Evolutionary conservation across 306 rosid genomes (phyloP), one percentile per base, ranked within the genome.

Genomic region (Abrus pulchellus): DNA sequence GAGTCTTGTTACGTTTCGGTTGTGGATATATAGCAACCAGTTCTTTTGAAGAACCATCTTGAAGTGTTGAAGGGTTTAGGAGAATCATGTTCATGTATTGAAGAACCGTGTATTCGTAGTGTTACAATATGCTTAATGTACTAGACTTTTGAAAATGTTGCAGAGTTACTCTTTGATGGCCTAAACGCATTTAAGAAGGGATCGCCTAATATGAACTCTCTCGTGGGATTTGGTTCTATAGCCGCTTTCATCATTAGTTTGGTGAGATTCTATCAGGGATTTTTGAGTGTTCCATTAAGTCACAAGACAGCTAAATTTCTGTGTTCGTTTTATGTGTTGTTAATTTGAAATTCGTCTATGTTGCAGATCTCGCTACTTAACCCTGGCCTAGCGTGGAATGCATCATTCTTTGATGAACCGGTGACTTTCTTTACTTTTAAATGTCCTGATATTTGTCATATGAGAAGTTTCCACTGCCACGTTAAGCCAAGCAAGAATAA

Each of bases 391-490:
- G 88, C 89, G 66, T 95, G 99, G 99, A 90, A 90, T 82, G 96
- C 98, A 33, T 71, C 99, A 11, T 95, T 95, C 87, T 95, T 95
- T 83, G 99, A 95, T 85, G 99, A 95, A 73, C 99, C 98, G 96
- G 99, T 95, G 92, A 90, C 79, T 93, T 91, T 64, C 85, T 87
- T 85, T 76, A 72, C 85, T 83, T 90, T 89, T 90, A 43, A 48
- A 41, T 67, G 45, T 80, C 79, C 44, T 70, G 48, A 33, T 64
- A 5, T 82, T 82, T 86, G 64, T 30, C 56, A 29, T 40, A 76
- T 53, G 80, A 68, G 34, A 62, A 60, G 82, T 36, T 59, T 14
- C 75, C 50, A 33, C 33, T 20, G 20, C 20, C 20, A 20, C 69
- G 66, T 36, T 61, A 84, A 74, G 80, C 52, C 50, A 14, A 49